Evolutionary conservation across 805 yeast genomes (phyloP).

Genomic region (Candida glaebosa): DNA sequence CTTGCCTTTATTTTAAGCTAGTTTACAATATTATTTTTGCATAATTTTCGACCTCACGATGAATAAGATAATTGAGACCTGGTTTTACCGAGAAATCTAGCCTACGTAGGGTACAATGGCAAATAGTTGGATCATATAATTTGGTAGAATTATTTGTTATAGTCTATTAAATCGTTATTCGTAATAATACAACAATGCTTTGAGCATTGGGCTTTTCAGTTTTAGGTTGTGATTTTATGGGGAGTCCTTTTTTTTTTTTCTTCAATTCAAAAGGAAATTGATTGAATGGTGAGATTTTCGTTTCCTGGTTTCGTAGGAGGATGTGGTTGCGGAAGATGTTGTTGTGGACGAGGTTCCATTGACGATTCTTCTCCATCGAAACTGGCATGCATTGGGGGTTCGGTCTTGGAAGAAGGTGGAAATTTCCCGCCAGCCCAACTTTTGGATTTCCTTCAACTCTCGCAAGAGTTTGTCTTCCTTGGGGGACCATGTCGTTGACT

Average conservation of each 20-base stretch:
- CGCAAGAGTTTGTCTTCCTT: constrained; percentile 70
- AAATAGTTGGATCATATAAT: no score
- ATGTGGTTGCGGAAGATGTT: constrained; percentile 1
- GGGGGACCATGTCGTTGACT: constrained; percentile 65
- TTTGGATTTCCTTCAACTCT: constrained; percentile 76
- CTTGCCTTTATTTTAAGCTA: not conserved
- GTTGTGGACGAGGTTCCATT: constrained; percentile 24
- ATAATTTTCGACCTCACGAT: not conserved
- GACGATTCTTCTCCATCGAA: constrained; percentile 75
- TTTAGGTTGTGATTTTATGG: no score
- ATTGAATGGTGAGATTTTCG: constrained; percentile 7
- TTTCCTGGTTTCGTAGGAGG: constrained; percentile 5
- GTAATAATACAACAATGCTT: not conserved
- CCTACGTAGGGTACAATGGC: no score
- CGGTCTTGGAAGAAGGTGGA: constrained; percentile 73
- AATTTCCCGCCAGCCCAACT: constrained; percentile 87
- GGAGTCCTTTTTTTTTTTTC: not conserved
- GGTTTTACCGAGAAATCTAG: not conserved
- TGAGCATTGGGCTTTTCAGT: no score
- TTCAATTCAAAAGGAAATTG: constrained; percentile 6
- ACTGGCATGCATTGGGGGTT: constrained; percentile 87
- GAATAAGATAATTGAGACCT: not conserved
- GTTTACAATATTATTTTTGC: no score
- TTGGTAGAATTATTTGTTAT: no score
- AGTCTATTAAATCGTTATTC: not conserved